These are phyloP conservation scores for Pythium apleroticum DNA, from an alignment of 352 stramenopile species.

Conservation along the genomic window DNA sequence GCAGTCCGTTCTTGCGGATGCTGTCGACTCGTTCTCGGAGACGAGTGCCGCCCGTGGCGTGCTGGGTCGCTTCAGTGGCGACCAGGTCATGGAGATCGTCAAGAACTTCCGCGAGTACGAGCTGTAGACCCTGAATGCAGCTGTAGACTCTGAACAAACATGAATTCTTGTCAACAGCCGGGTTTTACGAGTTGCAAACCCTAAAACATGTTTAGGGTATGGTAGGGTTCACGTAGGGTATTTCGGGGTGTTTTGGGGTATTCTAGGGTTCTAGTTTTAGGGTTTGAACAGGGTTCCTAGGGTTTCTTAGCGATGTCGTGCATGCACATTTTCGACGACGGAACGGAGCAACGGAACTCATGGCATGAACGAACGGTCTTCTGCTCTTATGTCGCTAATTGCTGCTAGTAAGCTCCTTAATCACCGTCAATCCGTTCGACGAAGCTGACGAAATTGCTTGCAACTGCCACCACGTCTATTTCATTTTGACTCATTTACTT, in stretches of 20 bases:
- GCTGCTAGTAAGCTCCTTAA: too few relatives aligned
- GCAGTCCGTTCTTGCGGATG: conserved; percentile 39
- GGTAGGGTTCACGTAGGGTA: background rate
- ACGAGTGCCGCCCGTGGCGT: conserved; percentile 60
- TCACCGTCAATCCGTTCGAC: too few relatives aligned
- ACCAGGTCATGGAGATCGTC: conserved; percentile 84
- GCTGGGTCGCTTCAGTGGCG: conserved; percentile 78
- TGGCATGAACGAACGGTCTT: too few relatives aligned
- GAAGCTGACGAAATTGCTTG: too few relatives aligned
- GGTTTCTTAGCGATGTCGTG: too few relatives aligned
- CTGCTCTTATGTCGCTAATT: too few relatives aligned
- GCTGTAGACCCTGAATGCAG: background rate
- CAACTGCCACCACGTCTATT: background rate
- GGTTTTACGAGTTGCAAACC: too few relatives aligned
- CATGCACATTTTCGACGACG: too few relatives aligned
- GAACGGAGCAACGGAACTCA: too few relatives aligned
- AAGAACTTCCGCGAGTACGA: conserved; percentile 53
- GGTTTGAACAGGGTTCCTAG: background rate
- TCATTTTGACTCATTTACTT: conserved; percentile 7
- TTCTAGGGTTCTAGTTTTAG: background rate
- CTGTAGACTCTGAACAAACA: too few relatives aligned
- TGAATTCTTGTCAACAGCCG: too few relatives aligned
- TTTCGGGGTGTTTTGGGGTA: too few relatives aligned
- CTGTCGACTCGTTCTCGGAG: conserved; percentile 65
- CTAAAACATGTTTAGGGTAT: background rate